phyloP scores from a whole-genome alignment of 177 flowering plant genomes.

The Tripterygium wilfordii region DNA sequence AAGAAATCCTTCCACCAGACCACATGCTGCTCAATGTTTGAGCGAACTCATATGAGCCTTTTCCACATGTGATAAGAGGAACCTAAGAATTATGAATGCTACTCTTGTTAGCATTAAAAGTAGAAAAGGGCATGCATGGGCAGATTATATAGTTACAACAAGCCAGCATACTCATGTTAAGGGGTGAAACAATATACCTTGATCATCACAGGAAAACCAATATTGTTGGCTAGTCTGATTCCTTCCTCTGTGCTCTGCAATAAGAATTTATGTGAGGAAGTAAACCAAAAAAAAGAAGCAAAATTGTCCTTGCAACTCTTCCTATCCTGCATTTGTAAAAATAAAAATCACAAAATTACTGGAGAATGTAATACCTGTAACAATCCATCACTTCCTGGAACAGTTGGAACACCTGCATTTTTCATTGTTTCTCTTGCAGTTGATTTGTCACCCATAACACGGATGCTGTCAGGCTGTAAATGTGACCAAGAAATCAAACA shows the following conservation, averaged over 20 bases:
- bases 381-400: slow-evolving; percentile 97
- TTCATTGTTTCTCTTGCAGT: slow-evolving; percentile 99
- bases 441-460: slow-evolving; percentile 98
- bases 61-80: too few relatives aligned
- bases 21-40: too few relatives aligned
- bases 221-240: slow-evolving; percentile 69
- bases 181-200: slow-evolving; percentile 46
- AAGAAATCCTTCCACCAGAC: too few relatives aligned
- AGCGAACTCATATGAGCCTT: too few relatives aligned
- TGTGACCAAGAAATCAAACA: slow-evolving; percentile 9
- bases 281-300: background rate
- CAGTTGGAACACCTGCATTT: slow-evolving; percentile 98
- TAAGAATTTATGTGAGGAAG: slow-evolving; percentile 8
- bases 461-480: slow-evolving; percentile 97
- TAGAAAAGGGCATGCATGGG: too few relatives aligned
- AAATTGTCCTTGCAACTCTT: background rate
- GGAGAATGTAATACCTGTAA: slow-evolving; percentile 52
- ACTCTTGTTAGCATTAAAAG: too few relatives aligned
- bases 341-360: background rate
- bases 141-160: too few relatives aligned
- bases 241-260: slow-evolving; percentile 94
- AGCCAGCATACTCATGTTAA: too few relatives aligned
- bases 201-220: slow-evolving; percentile 98
- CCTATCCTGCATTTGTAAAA: background rate
- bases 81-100: too few relatives aligned